These are phyloP conservation scores for Clavispora santaluciae DNA, from an alignment of 805 yeast species.

Conservation along the genomic window DNA sequence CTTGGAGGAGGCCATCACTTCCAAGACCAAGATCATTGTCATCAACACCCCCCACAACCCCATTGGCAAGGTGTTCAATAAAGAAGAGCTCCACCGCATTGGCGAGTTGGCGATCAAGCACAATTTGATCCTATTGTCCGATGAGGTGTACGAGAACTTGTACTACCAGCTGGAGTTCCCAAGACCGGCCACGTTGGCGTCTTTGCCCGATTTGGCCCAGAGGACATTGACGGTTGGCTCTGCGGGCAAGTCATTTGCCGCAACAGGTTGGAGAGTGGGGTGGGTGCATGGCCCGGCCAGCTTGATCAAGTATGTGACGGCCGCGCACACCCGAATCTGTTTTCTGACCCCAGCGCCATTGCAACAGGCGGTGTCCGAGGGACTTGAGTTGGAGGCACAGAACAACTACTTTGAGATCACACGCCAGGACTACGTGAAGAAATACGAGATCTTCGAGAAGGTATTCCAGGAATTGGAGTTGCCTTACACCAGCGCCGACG, in stretches of 20 bases:
- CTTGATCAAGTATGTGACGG: constrained; percentile 70
- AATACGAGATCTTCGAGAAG: constrained; percentile 66
- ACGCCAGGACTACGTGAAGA: constrained; percentile 60
- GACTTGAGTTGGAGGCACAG: constrained; percentile 57
- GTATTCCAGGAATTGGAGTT: constrained; percentile 83
- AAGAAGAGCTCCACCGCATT: constrained; percentile 65
- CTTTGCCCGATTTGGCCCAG: constrained; percentile 64
- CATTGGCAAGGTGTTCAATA: constrained; percentile 81
- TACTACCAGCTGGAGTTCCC: constrained; percentile 67
- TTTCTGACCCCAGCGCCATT: constrained; percentile 87
- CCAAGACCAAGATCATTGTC: constrained; percentile 79
- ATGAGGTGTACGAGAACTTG: constrained; percentile 93
- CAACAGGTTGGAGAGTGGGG: constrained; percentile 98
- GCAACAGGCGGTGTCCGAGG: constrained; percentile 87
- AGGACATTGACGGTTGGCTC: constrained; percentile 90
- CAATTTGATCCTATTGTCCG: constrained; percentile 78
- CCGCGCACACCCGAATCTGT: constrained; percentile 93
- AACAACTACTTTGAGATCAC: constrained; percentile 68
- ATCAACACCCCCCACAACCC: constrained; percentile 96
- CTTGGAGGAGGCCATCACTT: constrained; percentile 63
- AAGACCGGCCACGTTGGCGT: constrained; percentile 72
- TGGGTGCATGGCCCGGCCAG: constrained; percentile 90
- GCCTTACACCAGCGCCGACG: constrained; percentile 88
- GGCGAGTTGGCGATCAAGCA: constrained; percentile 83
- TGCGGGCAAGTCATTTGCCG: constrained; percentile 98